Base-by-base conservation (phyloP, 345 rosid species). In the Cardamine chenopodiifolia region DNA sequence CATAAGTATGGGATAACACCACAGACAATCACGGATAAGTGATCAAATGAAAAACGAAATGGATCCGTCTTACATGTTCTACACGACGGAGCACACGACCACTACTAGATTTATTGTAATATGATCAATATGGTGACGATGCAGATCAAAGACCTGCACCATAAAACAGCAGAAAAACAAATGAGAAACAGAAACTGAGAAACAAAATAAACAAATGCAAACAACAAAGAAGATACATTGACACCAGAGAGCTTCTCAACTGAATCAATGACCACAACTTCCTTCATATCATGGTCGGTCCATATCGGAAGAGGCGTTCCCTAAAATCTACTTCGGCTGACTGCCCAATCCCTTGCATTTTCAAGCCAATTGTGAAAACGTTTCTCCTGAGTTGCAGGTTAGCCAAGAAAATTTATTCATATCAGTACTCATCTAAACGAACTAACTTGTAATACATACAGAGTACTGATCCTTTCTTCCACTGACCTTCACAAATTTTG, bases 321-420 rank as follows among this genome's bases (percentile, higher is more conserved):
- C 99, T 98, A 95, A 80, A 92, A 95, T 70, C 99, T 83, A 83
- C 97, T 95, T 74, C 99, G 82, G 82, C 99, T 95, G 26, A 95
- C 79, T 23, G 98, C 99, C 99, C 99, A 95, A 82, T 95, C 99
- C 78, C 98, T 83, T 49, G 98, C 99, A 86, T 92, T 95, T 78
- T 95, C 98, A 66, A 95, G 87, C 99, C 99, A 95, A 84, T 95
- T 95, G 78, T 95, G 98, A 78, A 95, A 95, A 52, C 99, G 92
- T 70, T 95, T 95, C 31, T 91, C 97, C 98, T 93, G 86, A 42
- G 59, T 57, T 55, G 78, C 54, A 48, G 19, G 40, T 72, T 70
- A 53, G 54, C 19, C 53, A 62, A 67, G 63, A 72, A 40, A 4
- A 45, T 32, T 10, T 4, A 56, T 62, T 32, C 58, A 62, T 13